Evolutionary conservation across 345 rosid species (phyloP), one percentile per base, ranked within the genome.

Genomic region (Dipteronia sinensis): DNA sequence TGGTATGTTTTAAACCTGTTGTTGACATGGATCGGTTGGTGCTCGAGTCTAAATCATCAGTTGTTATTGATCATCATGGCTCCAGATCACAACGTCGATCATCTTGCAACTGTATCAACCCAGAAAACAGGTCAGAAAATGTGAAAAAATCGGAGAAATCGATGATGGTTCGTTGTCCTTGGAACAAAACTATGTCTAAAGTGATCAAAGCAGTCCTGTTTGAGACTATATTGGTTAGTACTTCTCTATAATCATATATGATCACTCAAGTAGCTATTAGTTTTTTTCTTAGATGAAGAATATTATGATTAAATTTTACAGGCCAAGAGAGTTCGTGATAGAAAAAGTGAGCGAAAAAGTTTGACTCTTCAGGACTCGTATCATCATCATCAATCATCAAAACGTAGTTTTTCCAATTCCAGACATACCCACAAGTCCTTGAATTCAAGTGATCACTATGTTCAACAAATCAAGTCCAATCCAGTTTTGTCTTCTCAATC

Each of bases 1-100:
- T 83, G 81, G 76, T 80, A 17, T 89, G 92, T 77, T 89, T 89
- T 63, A 73, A 85, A 66, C 87, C 86, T 15, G 88, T 73, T 38
- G 88, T 75, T 19, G 82, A 80, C 2, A 65, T 85, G 79, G 87
- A 74, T 55, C 13, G 83, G 22, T 53, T 80, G 29, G 67, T 81
- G 58, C 75, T 81, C n/a, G 81, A 81, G 51, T 44, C 76, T 51
- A 29, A 77, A 15, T 22, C 64, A 59, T 10, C 64, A 20, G 56
- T 23, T 12, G 80, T 31, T 40, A 59, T 6, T 4, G 59, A 23
- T 70, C 27, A 23, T 70, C 27, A 63, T 46, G 34, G 51, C 69
- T 38, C 80, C 63, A 8, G 20, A 34, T 34, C 38, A 34, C 15
- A n/a, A 1, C 44, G 29, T 5, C 58, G 27, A n/a, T 34, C 4